phyloP scores from a whole-genome alignment of 2,329 filamentous ascomycete species.

The Diplodia scrobiculata region DNA sequence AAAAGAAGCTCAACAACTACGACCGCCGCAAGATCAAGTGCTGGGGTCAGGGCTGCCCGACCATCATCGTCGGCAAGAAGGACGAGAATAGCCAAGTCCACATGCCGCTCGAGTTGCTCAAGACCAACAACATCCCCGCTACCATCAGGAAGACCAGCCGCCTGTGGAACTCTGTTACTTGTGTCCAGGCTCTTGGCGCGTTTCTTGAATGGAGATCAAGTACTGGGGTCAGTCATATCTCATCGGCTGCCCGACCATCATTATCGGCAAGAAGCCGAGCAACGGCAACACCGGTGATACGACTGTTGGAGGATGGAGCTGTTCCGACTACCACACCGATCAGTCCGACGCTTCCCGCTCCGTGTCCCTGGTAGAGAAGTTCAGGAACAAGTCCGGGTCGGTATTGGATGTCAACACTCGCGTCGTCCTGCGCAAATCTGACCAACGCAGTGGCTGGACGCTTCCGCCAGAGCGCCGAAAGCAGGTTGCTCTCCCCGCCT shows the following conservation, averaged over 20 bases:
- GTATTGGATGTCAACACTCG: no score
- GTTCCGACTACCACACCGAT: no score
- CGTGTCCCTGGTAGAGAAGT: no score
- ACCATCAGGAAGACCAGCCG: slow-evolving; percentile 55
- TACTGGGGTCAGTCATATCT: slow-evolving; percentile 98
- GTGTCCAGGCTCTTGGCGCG: not conserved
- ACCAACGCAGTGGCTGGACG: no score
- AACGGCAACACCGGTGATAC: no score
- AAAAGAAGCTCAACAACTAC: slow-evolving; percentile 72
- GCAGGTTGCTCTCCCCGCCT: no score
- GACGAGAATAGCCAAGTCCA: slow-evolving; percentile 64
- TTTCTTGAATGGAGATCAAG: slow-evolving; percentile 63
- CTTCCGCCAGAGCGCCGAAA: no score
- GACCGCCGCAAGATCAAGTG: slow-evolving; percentile 91
- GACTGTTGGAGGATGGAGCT: no score
- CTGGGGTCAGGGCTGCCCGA: slow-evolving; percentile 95
- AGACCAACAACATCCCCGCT: slow-evolving; percentile 76
- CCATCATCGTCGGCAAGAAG: slow-evolving; percentile 73
- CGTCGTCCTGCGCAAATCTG: no score
- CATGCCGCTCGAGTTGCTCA: slow-evolving; percentile 68
- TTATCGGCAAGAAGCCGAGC: slow-evolving; percentile 62
- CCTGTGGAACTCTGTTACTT: not conserved
- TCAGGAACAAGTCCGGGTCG: no score
- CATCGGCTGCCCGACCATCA: slow-evolving; percentile 85
- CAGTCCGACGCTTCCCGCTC: no score